Percentiles rank a stretch among this genome's conserved stretches.
phyloP scores from a whole-genome alignment of 768 basidiomycete species.

The Agrocybe chaxingu region DNA sequence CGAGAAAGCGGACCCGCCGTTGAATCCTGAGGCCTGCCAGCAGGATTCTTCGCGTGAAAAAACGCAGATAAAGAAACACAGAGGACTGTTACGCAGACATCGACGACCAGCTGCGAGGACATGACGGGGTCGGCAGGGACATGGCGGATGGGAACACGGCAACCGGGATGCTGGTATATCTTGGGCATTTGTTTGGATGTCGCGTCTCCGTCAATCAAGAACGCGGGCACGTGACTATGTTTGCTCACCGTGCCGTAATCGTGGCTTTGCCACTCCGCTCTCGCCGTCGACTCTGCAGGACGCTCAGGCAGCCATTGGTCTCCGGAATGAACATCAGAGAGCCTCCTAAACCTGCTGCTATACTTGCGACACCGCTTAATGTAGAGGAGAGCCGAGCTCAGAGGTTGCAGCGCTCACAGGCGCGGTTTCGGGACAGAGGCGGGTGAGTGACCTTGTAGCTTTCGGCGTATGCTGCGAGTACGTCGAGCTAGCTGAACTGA shows the following conservation, averaged over 20 bases:
- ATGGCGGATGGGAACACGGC: too few relatives aligned
- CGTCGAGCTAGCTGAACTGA: background rate
- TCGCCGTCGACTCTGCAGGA: background rate
- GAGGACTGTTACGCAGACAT: slow-evolving; percentile 8
- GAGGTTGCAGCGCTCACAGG: slow-evolving; percentile 59
- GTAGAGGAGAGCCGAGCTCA: slow-evolving; percentile 61
- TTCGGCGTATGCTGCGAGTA: background rate
- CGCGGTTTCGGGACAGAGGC: slow-evolving; percentile 66
- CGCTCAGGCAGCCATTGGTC: slow-evolving; percentile 2
- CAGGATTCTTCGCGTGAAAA: slow-evolving; percentile 7
- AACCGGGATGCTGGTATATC: too few relatives aligned
- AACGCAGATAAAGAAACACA: slow-evolving; percentile 12
- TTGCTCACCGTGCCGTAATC: background rate
- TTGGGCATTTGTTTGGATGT: background rate
- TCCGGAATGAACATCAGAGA: slow-evolving; percentile 5
- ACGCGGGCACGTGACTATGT: background rate
- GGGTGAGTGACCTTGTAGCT: slow-evolving; percentile 38
- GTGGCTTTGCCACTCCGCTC: background rate
- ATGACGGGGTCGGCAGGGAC: background rate
- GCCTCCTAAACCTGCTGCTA: slow-evolving; percentile 16
- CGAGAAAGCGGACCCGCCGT: slow-evolving; percentile 1
- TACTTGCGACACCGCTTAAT: slow-evolving; percentile 25
- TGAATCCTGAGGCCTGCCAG: slow-evolving; percentile 1
- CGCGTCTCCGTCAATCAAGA: background rate
- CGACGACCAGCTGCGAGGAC: slow-evolving; percentile 4